Evolutionary conservation across 768 basidiomycete species (phyloP).

Genomic region (Trichaptum fuscoviolaceum): DNA sequence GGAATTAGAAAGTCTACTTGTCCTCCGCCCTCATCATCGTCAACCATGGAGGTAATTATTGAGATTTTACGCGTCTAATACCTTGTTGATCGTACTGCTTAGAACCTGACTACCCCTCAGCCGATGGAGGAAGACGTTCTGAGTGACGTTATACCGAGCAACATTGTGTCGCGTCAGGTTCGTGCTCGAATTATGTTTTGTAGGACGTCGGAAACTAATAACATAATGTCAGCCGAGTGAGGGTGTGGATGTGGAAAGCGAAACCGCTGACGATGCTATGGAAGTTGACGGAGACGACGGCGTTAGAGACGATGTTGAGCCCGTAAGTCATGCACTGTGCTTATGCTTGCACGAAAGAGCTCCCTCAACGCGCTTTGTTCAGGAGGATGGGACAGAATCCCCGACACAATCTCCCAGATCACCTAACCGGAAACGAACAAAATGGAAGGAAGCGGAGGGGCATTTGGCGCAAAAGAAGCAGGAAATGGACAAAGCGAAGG

Average conservation of each 20-base stretch:
- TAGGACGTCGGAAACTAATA: constrained; percentile 16
- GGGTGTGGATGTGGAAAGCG: constrained; percentile 70
- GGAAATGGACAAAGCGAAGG: constrained; percentile 88
- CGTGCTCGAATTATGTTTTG: constrained; percentile 16
- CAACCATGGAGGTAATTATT: background rate
- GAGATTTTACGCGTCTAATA: background rate
- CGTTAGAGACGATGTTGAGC: constrained; percentile 46
- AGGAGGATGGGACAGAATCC: constrained; percentile 36
- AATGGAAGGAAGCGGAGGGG: constrained; percentile 64
- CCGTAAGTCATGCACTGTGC: constrained; percentile 18
- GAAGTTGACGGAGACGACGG: constrained; percentile 59
- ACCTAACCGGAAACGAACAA: constrained; percentile 40
- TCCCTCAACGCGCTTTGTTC: constrained; percentile 20
- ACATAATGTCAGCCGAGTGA: constrained; percentile 50
- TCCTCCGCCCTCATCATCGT: background rate
- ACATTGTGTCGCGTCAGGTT: constrained; percentile 87
- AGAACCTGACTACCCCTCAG: background rate
- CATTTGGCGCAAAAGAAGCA: constrained; percentile 66
- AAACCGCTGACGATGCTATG: constrained; percentile 52
- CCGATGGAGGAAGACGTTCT: constrained; percentile 72
- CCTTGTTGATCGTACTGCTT: background rate
- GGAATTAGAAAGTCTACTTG: background rate
- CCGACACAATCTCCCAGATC: constrained; percentile 22
- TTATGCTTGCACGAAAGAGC: constrained; percentile 20
- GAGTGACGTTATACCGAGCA: constrained; percentile 86